phyloP scores from a whole-genome alignment of 2,329 filamentous ascomycete species.

The Onygenales sp. region DNA sequence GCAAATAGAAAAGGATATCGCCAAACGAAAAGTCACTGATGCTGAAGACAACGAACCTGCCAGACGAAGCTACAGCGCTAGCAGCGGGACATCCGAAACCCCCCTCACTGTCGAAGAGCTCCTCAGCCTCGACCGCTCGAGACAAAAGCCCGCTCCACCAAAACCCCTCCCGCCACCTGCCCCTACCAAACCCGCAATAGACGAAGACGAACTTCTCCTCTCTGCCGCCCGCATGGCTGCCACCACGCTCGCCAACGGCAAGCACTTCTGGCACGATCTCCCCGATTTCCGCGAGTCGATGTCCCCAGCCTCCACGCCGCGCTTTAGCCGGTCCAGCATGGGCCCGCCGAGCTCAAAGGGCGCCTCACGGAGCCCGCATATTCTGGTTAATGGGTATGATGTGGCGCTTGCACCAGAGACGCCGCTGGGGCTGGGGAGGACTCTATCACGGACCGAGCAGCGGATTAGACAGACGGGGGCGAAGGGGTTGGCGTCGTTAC shows the following conservation, averaged over 20 bases:
- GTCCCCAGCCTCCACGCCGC: constrained; percentile 5
- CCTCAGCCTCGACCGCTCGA: constrained; percentile 3
- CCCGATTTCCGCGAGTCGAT: constrained; percentile 16
- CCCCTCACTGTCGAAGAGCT: constrained; percentile 12
- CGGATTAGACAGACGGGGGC: constrained; percentile 34
- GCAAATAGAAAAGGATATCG: constrained; percentile 11
- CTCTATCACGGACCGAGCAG: constrained; percentile 34
- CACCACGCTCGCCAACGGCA: constrained; percentile 28
- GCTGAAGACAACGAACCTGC: constrained; percentile 2
- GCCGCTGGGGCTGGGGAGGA: constrained; percentile 28
- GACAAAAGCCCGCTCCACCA: constrained; percentile 5
- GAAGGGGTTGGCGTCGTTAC: constrained; percentile 30
- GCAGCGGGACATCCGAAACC: constrained; percentile 4
- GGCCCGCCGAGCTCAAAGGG: constrained; percentile 8
- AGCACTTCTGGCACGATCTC: constrained; percentile 21
- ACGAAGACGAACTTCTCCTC: constrained; percentile 34
- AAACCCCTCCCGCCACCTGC: neutral
- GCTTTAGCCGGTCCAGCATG: constrained; percentile 1
- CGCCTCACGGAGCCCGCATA: constrained; percentile 12
- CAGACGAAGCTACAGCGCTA: constrained; percentile 4
- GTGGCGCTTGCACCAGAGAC: constrained; percentile 31
- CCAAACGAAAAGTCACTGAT: constrained; percentile 9
- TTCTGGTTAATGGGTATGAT: constrained; percentile 28
- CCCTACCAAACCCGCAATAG: constrained; percentile 16
- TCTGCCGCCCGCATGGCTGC: constrained; percentile 33